Conservation (phyloP, 108 stramenopile species). For the Thalassiosira profunda region DNA sequence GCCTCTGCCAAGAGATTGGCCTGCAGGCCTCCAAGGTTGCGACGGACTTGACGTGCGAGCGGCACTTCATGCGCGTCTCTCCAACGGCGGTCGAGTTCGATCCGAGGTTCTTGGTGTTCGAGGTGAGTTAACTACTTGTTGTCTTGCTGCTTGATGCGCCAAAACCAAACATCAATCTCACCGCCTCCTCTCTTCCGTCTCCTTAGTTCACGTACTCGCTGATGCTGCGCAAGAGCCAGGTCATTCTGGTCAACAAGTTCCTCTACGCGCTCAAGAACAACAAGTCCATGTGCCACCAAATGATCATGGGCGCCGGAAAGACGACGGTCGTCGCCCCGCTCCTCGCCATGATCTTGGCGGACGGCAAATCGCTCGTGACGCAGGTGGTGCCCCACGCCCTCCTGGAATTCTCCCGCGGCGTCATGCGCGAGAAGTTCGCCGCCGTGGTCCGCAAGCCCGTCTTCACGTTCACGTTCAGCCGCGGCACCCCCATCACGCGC, state of each 20-base stretch:
- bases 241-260: constrained; percentile 96
- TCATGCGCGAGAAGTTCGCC: constrained; percentile 98
- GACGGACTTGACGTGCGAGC: constrained; percentile 78
- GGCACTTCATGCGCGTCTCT: constrained; percentile 88
- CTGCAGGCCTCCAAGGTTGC: constrained; percentile 88
- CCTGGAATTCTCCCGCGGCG: constrained; percentile 95
- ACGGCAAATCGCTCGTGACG: constrained; percentile 94
- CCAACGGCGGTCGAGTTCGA: constrained; percentile 89
- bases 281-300: constrained; percentile 97
- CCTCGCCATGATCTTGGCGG: constrained; percentile 96
- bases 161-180: too few relatives aligned
- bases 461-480: constrained; percentile 97
- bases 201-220: constrained; percentile 96
- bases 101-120: constrained; percentile 97
- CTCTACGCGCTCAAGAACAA: constrained; percentile 70
- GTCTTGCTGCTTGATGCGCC: too few relatives aligned
- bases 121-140: too few relatives aligned
- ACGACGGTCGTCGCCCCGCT: constrained; percentile 99
- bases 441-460: constrained; percentile 97
- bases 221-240: constrained; percentile 96
- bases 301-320: constrained; percentile 99
- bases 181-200: too few relatives aligned
- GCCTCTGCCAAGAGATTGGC: constrained; percentile 82
- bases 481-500: constrained; percentile 92
- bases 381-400: constrained; percentile 99